These are phyloP conservation scores for Cucurbita ficifolia DNA, from an alignment of 306 rosid genomes.

Conservation along the genomic window DNA sequence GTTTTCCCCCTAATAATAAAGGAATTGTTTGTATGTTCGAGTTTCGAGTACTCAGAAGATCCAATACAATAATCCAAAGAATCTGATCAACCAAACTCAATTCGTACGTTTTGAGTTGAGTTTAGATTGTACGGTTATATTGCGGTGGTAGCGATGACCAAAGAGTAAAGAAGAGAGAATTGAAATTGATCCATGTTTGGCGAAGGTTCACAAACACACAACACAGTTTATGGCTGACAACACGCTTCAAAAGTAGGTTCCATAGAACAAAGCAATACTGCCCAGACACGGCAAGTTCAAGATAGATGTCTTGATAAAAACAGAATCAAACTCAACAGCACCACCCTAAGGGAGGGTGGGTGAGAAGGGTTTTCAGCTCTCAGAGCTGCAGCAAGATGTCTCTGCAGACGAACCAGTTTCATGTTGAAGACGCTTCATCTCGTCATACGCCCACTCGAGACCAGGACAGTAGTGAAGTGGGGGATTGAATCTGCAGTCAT, in stretches of 20 bases:
- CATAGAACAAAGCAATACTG: background rate
- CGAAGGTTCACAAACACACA: background rate
- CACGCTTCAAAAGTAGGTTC: background rate
- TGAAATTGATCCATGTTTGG: background rate
- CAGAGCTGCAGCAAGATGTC: conserved; percentile 57
- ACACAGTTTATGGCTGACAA: background rate
- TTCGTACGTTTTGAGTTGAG: too few relatives aligned
- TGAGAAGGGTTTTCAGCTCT: conserved; percentile 21
- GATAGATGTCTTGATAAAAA: background rate
- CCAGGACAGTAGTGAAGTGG: conserved; percentile 90
- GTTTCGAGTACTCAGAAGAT: too few relatives aligned
- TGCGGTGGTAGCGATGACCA: too few relatives aligned
- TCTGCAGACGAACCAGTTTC: conserved; percentile 36
- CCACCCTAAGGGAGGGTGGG: background rate
- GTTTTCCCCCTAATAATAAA: background rate
- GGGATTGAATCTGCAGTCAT: conserved; percentile 82
- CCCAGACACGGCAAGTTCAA: background rate
- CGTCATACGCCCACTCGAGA: conserved; percentile 98
- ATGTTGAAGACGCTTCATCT: conserved; percentile 52
- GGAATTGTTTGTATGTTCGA: background rate
- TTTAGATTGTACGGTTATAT: too few relatives aligned
- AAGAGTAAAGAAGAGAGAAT: too few relatives aligned
- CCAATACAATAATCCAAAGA: too few relatives aligned
- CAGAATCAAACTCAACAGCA: background rate
- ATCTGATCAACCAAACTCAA: too few relatives aligned